Evolutionary conservation across 495 filamentous ascomycete genomes (phyloP).

Genomic region (Xylaria nigripes): DNA sequence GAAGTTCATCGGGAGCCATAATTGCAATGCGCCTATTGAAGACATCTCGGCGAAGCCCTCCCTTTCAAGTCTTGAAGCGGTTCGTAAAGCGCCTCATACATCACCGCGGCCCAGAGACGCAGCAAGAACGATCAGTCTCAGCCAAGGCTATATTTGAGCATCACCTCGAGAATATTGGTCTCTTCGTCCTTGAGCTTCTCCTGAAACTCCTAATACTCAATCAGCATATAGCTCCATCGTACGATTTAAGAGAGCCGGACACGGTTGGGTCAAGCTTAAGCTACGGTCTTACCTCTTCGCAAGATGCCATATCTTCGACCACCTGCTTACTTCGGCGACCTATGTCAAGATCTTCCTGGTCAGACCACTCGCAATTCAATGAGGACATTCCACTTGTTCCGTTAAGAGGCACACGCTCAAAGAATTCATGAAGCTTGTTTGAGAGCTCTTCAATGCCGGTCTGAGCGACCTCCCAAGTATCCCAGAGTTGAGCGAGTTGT

Average conservation of each 20-base stretch:
- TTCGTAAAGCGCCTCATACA: conserved; percentile 2
- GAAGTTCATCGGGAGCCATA: not conserved
- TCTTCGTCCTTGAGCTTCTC: conserved; percentile 22
- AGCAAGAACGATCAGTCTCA: not conserved
- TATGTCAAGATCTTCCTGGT: conserved; percentile 11
- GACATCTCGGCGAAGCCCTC: not conserved
- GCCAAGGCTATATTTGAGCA: conserved; percentile 10
- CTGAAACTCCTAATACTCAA: conserved; percentile 23
- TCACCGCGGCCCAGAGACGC: not conserved
- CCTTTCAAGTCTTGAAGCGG: conserved; percentile 4
- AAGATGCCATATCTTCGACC: conserved; percentile 21
- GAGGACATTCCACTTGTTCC: conserved; percentile 17
- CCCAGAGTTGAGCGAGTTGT: conserved; percentile 18
- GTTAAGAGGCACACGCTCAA: not conserved
- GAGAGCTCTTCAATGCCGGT: conserved; percentile 15
- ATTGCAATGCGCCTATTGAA: not conserved
- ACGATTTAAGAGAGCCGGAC: conserved; percentile 15
- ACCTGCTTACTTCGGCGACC: conserved; percentile 16
- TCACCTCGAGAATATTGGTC: conserved; percentile 16
- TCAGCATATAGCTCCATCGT: conserved; percentile 19
- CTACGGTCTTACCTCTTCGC: conserved; percentile 20
- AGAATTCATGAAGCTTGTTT: conserved; percentile 4
- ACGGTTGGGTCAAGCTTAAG: not conserved
- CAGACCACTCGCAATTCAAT: conserved; percentile 6
- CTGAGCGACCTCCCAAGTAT: conserved; percentile 11